Percentiles rank a stretch among this genome's conserved stretches.
Evolutionary conservation across 306 rosid species (phyloP).

Genomic region (Trifolium repens): DNA sequence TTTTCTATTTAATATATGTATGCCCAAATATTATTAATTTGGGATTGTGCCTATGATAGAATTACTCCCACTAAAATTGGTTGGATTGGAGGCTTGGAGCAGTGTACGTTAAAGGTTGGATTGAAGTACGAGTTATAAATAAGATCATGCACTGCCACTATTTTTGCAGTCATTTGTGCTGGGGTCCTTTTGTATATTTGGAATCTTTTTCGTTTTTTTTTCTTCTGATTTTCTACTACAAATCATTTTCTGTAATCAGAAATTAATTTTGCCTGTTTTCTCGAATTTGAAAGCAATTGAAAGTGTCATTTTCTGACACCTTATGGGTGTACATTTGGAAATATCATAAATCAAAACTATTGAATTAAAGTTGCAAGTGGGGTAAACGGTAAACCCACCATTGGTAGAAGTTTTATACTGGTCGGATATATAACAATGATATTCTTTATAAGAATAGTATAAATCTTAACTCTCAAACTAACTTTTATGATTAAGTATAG

Average conservation of each 20-base stretch:
- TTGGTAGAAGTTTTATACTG: too few relatives aligned
- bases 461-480: too few relatives aligned
- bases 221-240: neutral
- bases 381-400: neutral
- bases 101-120: neutral
- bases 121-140: slow-evolving; percentile 31
- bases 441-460: too few relatives aligned
- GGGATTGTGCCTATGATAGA: too few relatives aligned
- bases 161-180: slow-evolving; percentile 18
- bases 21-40: too few relatives aligned
- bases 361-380: neutral
- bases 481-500: too few relatives aligned
- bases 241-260: slow-evolving; percentile 4
- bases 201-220: slow-evolving; percentile 41
- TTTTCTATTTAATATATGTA: too few relatives aligned
- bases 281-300: slow-evolving; percentile 20
- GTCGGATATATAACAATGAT: too few relatives aligned
- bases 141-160: slow-evolving; percentile 21
- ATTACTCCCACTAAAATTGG: too few relatives aligned
- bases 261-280: slow-evolving; percentile 30
- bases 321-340: neutral
- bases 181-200: slow-evolving; percentile 21
- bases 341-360: neutral
- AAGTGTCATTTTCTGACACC: slow-evolving; percentile 34
- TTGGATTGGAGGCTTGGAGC: too few relatives aligned